Evolutionary conservation across 345 rosid genomes (phyloP), one percentile per base, ranked within the genome.

Genomic region (Populus deltoides): DNA sequence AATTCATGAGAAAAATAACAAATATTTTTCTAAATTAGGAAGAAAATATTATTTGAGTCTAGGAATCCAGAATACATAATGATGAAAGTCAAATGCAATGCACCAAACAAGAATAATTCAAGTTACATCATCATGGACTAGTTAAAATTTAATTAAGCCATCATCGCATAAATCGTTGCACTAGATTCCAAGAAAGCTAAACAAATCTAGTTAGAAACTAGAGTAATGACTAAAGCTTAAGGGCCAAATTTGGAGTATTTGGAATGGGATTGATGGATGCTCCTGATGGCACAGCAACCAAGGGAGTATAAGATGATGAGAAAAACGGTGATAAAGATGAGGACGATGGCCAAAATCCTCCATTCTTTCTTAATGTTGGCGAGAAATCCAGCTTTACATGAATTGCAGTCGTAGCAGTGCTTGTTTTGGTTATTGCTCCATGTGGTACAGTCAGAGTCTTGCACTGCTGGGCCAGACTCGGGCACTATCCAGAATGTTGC

Each of bases 351-450:
- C 77, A 85, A 72, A 20, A 25, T 59, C 72, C 66, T 82, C 90
- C 90, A 87, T 1, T 79, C 47, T 61, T 66, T 77, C 83, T 79
- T 87, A 24, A 83, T 74, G 81, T 75, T 79, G 74, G 63, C 81
- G 1, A 85, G 74, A 70, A 82, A 62, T 2, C 90, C 88, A 22
- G 71, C 81, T 74, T 86, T 87, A 83, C 92, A 89, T 17, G 90
- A 75, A 24, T 77, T 63, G 81, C 92, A 89, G 35, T 83, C 72
- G 72, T 73, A 89, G 84, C 92, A 87, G 7, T 83, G 70, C 33
- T 35, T 75, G 24, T 63, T 27, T 55, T 74, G 83, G 4, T 85
- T 29, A 47, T 87, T 87, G 81, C 77, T 79, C 90, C 90, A 87
- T 33, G 38, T 65, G 33, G 15, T 70, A 78, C 84, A 83, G 70